Conservation (phyloP, 306 rosid genomes). For the Betula pendula region DNA sequence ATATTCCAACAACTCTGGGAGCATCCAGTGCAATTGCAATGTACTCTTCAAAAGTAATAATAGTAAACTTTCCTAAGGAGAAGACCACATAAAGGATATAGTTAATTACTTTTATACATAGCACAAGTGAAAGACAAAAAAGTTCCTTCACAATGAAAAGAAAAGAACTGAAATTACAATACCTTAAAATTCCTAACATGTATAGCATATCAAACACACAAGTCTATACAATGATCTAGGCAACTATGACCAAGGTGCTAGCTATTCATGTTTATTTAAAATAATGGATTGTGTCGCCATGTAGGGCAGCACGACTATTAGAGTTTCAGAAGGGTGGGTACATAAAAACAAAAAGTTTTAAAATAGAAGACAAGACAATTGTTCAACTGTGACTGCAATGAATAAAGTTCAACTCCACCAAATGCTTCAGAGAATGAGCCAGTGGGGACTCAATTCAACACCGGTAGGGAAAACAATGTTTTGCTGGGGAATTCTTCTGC, state of each 20-base stretch:
- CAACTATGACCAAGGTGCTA: not conserved
- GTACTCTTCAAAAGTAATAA: constrained; percentile 88
- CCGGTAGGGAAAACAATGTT: not conserved
- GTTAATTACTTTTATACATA: not conserved
- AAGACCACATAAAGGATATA: constrained; percentile 18
- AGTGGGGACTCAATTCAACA: not conserved
- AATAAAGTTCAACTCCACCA: not conserved
- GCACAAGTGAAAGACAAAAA: not conserved
- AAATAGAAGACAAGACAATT: not conserved
- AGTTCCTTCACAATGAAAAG: not conserved
- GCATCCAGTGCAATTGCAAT: constrained; percentile 82
- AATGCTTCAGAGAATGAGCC: not conserved
- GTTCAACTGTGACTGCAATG: not conserved
- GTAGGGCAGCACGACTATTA: not conserved
- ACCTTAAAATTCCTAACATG: not conserved
- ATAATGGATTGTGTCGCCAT: not conserved
- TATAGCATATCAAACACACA: not conserved
- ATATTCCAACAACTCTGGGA: constrained; percentile 89
- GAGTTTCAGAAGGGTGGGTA: not conserved
- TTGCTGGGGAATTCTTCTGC: not conserved
- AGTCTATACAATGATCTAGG: not conserved
- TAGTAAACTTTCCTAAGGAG: constrained; percentile 66
- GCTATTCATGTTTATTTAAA: not conserved
- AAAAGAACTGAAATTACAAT: not conserved
- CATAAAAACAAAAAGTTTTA: not conserved